Evolutionary conservation across 106 monocot genomes (phyloP).

Genomic region (Gastrodia elata): DNA sequence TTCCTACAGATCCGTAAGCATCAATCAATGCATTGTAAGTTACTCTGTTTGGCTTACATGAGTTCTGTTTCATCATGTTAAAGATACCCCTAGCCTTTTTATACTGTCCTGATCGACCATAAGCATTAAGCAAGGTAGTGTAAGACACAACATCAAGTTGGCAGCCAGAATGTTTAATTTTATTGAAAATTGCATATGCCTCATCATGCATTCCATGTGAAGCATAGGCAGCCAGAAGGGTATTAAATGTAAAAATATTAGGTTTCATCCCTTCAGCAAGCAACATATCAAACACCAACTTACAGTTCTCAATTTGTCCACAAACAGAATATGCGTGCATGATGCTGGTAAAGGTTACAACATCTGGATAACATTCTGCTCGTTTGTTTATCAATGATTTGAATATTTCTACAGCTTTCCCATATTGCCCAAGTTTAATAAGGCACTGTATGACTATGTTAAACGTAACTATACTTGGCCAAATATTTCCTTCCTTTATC

Average conservation of each 20-base stretch:
- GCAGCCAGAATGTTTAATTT: conserved; percentile 38
- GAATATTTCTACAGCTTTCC: conserved; percentile 70
- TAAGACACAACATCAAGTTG: conserved; percentile 87
- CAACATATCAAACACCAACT: conserved; percentile 86
- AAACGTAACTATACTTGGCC: conserved; percentile 56
- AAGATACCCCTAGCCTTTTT: conserved; percentile 67
- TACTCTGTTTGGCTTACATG: conserved; percentile 64
- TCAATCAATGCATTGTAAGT: conserved; percentile 95
- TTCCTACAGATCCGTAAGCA: conserved; percentile 83
- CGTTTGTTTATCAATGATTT: conserved; percentile 65
- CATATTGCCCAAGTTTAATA: conserved; percentile 73
- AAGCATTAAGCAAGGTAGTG: conserved; percentile 88
- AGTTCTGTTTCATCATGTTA: conserved; percentile 53
- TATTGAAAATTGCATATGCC: conserved; percentile 56
- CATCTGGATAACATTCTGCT: conserved; percentile 54
- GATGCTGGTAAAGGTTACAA: conserved; percentile 81
- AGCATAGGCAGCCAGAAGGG: conserved; percentile 85
- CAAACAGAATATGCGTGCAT: conserved; percentile 79
- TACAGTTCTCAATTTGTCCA: conserved; percentile 86
- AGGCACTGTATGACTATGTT: conserved; percentile 89
- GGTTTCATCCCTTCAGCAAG: conserved; percentile 81
- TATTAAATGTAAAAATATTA: conserved; percentile 81
- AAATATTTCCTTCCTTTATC: conserved; percentile 66
- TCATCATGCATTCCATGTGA: conserved; percentile 79
- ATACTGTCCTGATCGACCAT: conserved; percentile 76